phyloP scores from a whole-genome alignment of 164 flowering plant species.

The Berberis thunbergii region DNA sequence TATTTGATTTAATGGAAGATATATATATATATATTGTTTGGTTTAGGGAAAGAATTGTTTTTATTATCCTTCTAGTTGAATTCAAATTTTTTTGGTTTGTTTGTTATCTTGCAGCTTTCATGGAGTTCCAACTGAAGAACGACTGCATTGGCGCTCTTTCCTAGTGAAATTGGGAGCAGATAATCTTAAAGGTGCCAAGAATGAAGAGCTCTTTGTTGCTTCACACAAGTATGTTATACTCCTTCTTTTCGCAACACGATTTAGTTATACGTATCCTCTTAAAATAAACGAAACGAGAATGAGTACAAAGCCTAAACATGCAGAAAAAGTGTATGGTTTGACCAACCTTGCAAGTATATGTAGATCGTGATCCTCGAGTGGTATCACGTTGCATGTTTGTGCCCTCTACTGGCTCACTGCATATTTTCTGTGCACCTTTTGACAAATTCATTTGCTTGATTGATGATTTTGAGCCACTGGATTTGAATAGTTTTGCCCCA shows the following conservation, averaged over 20 bases:
- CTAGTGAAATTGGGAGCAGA: conserved; percentile 92
- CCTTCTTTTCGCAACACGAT: neutral
- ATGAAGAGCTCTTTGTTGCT: conserved; percentile 96
- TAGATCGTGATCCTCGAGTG: no score
- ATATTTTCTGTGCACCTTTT: no score
- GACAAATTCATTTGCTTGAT: no score
- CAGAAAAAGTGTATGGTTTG: no score
- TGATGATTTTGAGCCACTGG: no score
- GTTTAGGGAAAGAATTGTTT: neutral
- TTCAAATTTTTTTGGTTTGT: neutral
- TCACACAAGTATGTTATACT: conserved; percentile 63
- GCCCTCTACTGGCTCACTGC: no score
- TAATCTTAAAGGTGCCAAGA: conserved; percentile 85
- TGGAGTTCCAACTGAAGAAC: conserved; percentile 98
- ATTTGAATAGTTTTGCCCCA: no score
- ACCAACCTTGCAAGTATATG: no score
- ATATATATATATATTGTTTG: neutral
- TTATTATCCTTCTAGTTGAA: neutral
- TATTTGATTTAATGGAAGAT: neutral
- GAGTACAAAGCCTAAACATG: no score
- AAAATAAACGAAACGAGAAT: no score
- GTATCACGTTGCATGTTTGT: no score
- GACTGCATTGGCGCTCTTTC: conserved; percentile 94
- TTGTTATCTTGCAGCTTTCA: conserved; percentile 52
- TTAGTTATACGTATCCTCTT: neutral